phyloP scores from a whole-genome alignment of 1,139 yeast species.

The Magnusiomyces tetraspermus region DNA sequence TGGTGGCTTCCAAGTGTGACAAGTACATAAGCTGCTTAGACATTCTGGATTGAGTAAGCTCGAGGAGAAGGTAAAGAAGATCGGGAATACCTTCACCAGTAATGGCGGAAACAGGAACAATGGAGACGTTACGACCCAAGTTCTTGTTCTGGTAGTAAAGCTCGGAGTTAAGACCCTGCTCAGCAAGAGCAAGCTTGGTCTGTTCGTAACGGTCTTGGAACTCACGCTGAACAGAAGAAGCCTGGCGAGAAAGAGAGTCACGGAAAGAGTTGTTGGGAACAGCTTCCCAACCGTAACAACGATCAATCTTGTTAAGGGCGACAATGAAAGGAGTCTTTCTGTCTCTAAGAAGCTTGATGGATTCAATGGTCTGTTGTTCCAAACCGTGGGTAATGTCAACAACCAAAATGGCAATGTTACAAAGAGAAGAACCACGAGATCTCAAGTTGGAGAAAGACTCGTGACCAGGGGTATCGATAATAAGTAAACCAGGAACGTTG shows the following conservation, averaged over 20 bases:
- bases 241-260: constrained; percentile 78
- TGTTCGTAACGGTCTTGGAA: constrained; percentile 79
- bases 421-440: constrained; percentile 96
- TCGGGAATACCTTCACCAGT: constrained; percentile 99
- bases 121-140: constrained; percentile 84
- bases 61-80: constrained; percentile 88
- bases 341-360: constrained; percentile 82
- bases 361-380: constrained; percentile 94
- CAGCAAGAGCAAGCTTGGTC: constrained; percentile 86
- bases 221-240: constrained; percentile 79
- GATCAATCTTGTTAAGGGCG: constrained; percentile 93
- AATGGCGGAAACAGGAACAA: constrained; percentile 97
- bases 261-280: constrained; percentile 92
- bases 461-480: constrained; percentile 99
- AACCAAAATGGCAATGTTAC: constrained; percentile 97
- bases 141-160: constrained; percentile 91
- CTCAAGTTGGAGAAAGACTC: constrained; percentile 96
- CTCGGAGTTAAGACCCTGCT: constrained; percentile 97
- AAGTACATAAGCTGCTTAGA: constrained; percentile 96
- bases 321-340: constrained; percentile 97
- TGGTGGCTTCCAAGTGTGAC: constrained; percentile 88
- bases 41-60: constrained; percentile 97
- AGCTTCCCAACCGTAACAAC: constrained; percentile 88
- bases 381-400: constrained; percentile 99
- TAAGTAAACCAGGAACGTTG: constrained; percentile 93